phyloP scores from a whole-genome alignment of 2,329 filamentous ascomycete genomes.

The Talaromyces albobiverticillius region DNA sequence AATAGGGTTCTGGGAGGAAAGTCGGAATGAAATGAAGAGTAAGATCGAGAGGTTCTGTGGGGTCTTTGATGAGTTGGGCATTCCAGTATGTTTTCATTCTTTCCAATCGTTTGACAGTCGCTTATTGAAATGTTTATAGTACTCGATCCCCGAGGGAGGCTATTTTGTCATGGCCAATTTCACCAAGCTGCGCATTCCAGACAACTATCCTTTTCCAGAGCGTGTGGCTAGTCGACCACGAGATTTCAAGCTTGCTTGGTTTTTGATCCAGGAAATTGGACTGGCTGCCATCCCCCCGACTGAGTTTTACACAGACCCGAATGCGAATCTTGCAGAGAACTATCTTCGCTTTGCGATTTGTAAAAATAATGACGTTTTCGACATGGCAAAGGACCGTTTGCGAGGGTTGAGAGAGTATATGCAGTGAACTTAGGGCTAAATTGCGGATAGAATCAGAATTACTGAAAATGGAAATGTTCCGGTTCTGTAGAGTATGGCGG shows the following conservation, averaged over 20 bases:
- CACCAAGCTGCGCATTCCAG: conserved; percentile 78
- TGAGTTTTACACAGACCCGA: conserved; percentile 91
- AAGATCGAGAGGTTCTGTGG: conserved; percentile 87
- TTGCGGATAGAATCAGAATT: too few species aligned
- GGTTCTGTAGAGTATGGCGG: too few species aligned
- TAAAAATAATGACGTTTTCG: conserved; percentile 84
- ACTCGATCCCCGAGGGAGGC: conserved; percentile 90
- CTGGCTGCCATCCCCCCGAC: conserved; percentile 95
- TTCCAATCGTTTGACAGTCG: too few species aligned
- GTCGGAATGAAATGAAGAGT: conserved; percentile 79
- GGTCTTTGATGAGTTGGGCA: conserved; percentile 69
- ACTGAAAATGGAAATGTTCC: too few species aligned
- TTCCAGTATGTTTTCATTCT: conserved; percentile 52
- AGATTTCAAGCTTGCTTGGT: conserved; percentile 95
- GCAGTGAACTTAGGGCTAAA: too few species aligned
- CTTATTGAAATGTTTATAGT: conserved; percentile 41
- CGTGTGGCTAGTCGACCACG: conserved; percentile 83
- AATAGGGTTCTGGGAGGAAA: conserved; percentile 81
- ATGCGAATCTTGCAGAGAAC: conserved; percentile 82
- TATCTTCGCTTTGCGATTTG: conserved; percentile 95
- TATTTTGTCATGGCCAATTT: conserved; percentile 98
- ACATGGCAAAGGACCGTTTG: conserved; percentile 72
- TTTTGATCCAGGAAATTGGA: conserved; percentile 92
- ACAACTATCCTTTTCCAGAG: conserved; percentile 80
- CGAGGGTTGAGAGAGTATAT: conserved; percentile 73